phyloP scores from a whole-genome alignment of 73 alveolate species.

The Paramecium bursaria region DNA sequence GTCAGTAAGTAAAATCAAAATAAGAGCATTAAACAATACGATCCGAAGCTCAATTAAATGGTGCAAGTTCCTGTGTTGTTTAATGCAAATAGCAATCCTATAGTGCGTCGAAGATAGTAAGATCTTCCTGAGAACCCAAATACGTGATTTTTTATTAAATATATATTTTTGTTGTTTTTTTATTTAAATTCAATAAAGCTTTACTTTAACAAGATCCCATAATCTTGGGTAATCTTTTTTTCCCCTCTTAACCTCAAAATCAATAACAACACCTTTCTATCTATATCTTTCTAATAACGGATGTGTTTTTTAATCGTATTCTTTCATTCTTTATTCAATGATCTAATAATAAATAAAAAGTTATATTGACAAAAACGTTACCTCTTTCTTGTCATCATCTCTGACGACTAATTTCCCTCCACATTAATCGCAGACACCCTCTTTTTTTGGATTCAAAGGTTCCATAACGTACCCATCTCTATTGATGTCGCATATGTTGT shows the following conservation, averaged over 20 bases:
- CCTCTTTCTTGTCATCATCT: conserved; percentile 69
- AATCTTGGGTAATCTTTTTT: conserved; percentile 68
- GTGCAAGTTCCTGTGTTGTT: conserved; percentile 49
- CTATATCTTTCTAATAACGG: conserved; percentile 59
- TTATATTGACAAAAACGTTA: too few species aligned
- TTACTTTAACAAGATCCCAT: conserved; percentile 47
- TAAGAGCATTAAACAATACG: background rate
- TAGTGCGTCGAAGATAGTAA: conserved; percentile 10
- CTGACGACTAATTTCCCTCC: conserved; percentile 63
- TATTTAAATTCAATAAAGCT: background rate
- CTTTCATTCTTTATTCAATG: conserved; percentile 67
- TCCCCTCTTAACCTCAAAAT: conserved; percentile 70
- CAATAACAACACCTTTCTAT: conserved; percentile 9
- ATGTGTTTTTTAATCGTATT: conserved; percentile 48
- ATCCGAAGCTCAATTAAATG: conserved; percentile 15
- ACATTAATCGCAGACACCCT: conserved; percentile 67
- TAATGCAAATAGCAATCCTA: conserved; percentile 55
- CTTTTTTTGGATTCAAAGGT: conserved; percentile 71
- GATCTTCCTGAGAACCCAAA: background rate
- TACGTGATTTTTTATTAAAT: background rate
- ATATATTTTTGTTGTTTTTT: background rate
- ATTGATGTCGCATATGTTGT: conserved; percentile 60
- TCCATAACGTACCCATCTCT: conserved; percentile 73
- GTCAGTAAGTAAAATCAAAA: background rate
- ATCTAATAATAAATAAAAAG: conserved; percentile 14